Evolutionary conservation across 768 basidiomycete species (phyloP), one percentile per base, ranked within the genome.

Genomic region (Kwoniella botswanensis): DNA sequence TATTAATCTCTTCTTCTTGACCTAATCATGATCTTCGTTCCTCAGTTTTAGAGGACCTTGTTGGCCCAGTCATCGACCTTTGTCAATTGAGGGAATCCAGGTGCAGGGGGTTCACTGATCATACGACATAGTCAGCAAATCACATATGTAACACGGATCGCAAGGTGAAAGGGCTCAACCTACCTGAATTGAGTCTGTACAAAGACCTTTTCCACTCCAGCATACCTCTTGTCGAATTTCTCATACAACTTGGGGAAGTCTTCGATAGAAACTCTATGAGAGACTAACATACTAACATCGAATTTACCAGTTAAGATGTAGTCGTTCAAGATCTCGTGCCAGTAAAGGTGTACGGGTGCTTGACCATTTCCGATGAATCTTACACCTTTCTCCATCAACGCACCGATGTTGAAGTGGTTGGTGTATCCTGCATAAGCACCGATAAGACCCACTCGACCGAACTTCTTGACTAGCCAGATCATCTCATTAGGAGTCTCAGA

Each of bases 311-410:
- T 85, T 59, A 87, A 83, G 78, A 92, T 88, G 76, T 88, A 89
- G 54, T 79, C 87, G 67, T 90, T 80, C 58, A 92, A 80, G 59
- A 92, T 87, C 73, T 91, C 88, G 67, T 90, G 84, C 90, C 90
- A 92, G 83, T 90, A 91, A 59, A 86, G 86, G 76, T 90, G 90
- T 1, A 91, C 89, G 3, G 91, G 91, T 0, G 90, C 90, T 61
- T 92, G 90, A 0, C 90, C 90, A 72, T 90, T 90, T 7, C 90
- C 90, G 74, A 91, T 90, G 62, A 91, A 85, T 71, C 89, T 84
- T 18, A 90, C 84, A 10, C 91, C 91, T 81, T 90, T 90, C 85
- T 92, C 90, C 91, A 92, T 92, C 41, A 92, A 76, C 0, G 91
- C 89, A 9, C 91, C 90, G 63, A 92, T 81, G 71, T 77, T 78